Percentiles rank a stretch among this genome's conserved stretches.
Evolutionary conservation across 75 land plant species (phyloP).

Genomic region (Selaginella moellendorffii): DNA sequence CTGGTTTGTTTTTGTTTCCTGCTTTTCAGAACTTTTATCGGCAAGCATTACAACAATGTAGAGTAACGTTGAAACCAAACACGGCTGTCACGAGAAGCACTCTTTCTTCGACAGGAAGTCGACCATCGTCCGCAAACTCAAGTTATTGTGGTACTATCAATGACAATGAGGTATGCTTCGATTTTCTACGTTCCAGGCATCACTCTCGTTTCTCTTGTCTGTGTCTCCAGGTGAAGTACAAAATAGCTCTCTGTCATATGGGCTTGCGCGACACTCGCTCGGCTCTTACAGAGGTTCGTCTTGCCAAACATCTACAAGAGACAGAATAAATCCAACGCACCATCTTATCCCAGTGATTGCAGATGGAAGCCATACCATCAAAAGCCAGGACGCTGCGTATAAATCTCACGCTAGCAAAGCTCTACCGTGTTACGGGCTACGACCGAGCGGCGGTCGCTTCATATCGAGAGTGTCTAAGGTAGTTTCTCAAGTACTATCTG

Average conservation of each 20-base stretch:
- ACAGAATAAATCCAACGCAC: neutral
- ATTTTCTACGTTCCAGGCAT: neutral
- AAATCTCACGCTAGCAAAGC: constrained; percentile 2
- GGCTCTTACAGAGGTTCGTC: neutral
- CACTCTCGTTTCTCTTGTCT: neutral
- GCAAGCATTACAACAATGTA: constrained; percentile 9
- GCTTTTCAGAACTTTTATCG: constrained; percentile 7
- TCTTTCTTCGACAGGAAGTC: neutral
- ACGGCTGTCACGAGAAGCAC: neutral
- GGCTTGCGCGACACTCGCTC: neutral
- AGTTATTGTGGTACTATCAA: neutral
- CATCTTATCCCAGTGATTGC: neutral
- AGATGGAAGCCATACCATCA: constrained; percentile 4
- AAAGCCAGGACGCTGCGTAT: constrained; percentile 1
- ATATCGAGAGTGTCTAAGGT: constrained; percentile 4
- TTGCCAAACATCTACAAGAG: neutral
- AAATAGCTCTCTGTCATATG: constrained; percentile 1
- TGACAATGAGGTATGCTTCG: constrained; percentile 2
- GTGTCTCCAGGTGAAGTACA: neutral
- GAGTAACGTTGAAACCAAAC: neutral
- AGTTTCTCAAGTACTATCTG: neutral
- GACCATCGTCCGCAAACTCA: neutral
- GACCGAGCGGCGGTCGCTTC: neutral
- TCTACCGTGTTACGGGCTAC: constrained; percentile 1
- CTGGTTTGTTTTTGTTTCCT: neutral